Base-by-base conservation (phyloP, 1,284 basidiomycete genomes). In the Hortiboletus rubellus region DNA sequence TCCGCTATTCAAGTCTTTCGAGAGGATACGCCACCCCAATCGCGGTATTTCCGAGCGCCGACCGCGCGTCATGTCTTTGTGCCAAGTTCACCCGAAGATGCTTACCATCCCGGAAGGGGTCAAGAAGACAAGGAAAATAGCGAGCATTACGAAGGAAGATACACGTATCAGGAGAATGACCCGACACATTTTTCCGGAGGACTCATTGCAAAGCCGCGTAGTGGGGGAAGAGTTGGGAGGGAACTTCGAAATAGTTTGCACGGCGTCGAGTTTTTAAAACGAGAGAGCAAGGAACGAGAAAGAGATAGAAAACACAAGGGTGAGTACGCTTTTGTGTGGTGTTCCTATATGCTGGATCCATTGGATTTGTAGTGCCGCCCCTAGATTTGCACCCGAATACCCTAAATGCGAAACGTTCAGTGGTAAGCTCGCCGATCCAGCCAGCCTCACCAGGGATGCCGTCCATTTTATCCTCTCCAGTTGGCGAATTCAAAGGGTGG, bases 401-500 rank as follows among this genome's bases (percentile, higher is more conserved):
- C 51, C 61, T 64, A 50, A 63, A 70, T 30, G 64, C 65, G 36
- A 76, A 77, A 58, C 74, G 75, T 18, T 69, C 77, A 1, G 74
- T 72, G 5, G 73, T 80, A 49, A 67, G 72, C 3, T 76, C 78
- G 4, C 75, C 77, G 2, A 65, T 67, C 8, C 68, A 68, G 24
- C 37, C 52, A 15, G 55, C 50, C 38, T 31, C 72, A 14, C 67
- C 70, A 5, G 61, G 53, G 7, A 50, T 69, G 55, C 60, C 67
- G 6, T 69, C 72, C 40, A 72, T 72, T 11, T 54, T 73, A 17
- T 58, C 73, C 11, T 70, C 72, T 14, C 72, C 73, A n/a, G 84
- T 88, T n/a, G 84, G 86, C 59, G 87, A 91, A 69, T 85, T 91
- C 72, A 89, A 88, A 66, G 89, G 88, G 43, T 91, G 89, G 89